phyloP scores from a whole-genome alignment of 2,329 filamentous ascomycete genomes.

The Aureobasidium sp. region DNA sequence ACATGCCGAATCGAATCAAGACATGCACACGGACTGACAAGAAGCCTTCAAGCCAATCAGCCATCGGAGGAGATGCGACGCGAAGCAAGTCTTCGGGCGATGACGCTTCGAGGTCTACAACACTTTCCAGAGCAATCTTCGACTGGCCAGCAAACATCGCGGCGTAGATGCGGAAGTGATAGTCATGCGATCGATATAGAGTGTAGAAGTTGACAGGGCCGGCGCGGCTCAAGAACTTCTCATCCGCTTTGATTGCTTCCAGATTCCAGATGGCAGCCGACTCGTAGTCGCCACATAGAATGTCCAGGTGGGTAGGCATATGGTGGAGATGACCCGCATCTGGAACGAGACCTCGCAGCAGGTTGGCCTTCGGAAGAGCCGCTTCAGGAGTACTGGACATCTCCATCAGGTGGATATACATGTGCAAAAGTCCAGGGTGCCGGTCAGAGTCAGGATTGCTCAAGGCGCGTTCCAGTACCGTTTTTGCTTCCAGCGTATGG shows the following conservation, averaged over 20 bases:
- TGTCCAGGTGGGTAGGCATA: constrained; percentile 71
- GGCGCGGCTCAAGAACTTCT: constrained; percentile 51
- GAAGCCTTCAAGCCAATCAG: constrained; percentile 69
- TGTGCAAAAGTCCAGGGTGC: constrained; percentile 63
- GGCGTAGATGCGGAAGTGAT: constrained; percentile 66
- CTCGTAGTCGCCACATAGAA: constrained; percentile 62
- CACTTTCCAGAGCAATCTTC: constrained; percentile 52
- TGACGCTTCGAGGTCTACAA: constrained; percentile 48
- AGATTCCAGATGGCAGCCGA: constrained; percentile 58
- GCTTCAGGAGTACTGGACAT: constrained; percentile 60
- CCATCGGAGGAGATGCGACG: constrained; percentile 53
- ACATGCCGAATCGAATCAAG: constrained; percentile 62
- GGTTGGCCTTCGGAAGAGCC: constrained; percentile 52
- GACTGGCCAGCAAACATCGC: constrained; percentile 69
- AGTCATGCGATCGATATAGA: constrained; percentile 65
- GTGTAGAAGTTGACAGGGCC: constrained; percentile 66
- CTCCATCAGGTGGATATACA: constrained; percentile 72
- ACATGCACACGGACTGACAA: constrained; percentile 59
- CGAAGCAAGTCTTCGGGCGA: constrained; percentile 56
- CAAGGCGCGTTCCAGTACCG: constrained; percentile 51
- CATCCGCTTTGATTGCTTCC: constrained; percentile 58
- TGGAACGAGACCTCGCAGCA: constrained; percentile 55
- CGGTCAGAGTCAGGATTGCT: constrained; percentile 36
- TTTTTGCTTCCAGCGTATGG: constrained; percentile 50
- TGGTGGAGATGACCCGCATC: constrained; percentile 63